phyloP scores from a whole-genome alignment of 495 filamentous ascomycete genomes.

The Cercophora sp. region DNA sequence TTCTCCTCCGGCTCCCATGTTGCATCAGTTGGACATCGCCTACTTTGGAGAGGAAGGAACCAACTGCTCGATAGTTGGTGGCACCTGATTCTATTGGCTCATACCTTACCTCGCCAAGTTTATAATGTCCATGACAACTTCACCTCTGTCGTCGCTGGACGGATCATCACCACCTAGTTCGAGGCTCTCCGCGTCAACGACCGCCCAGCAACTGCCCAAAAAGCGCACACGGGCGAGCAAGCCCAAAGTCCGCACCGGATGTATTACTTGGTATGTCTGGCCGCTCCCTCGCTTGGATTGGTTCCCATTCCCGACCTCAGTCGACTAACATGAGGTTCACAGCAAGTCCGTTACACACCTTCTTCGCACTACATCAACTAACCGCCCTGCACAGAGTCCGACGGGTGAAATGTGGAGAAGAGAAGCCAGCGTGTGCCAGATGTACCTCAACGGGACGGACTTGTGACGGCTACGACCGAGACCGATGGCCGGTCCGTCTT shows the following conservation, averaged over 20 bases:
- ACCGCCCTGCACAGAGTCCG: slow-evolving; percentile 20
- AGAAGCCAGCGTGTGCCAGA: slow-evolving; percentile 36
- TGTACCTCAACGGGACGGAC: slow-evolving; percentile 41
- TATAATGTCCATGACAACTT: no score
- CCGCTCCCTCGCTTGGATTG: no score
- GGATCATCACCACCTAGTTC: no score
- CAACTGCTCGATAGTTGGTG: no score
- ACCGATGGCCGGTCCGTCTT: slow-evolving; percentile 9
- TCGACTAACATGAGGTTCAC: no score
- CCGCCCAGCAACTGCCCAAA: slow-evolving; percentile 7
- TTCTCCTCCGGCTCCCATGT: no score
- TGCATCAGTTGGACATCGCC: no score
- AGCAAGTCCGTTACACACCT: neutral
- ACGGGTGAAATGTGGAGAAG: slow-evolving; percentile 41
- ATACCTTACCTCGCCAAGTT: no score
- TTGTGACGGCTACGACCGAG: slow-evolving; percentile 39
- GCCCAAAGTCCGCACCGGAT: slow-evolving; percentile 31
- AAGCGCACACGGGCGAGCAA: slow-evolving; percentile 32
- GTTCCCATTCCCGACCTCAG: no score
- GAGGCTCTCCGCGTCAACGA: neutral
- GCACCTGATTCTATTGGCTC: no score
- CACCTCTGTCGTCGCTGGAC: no score
- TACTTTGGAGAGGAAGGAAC: no score
- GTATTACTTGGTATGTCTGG: slow-evolving; percentile 27
- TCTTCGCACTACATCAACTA: neutral